These are phyloP conservation scores for Solanum clarkiae DNA, from an alignment of 257 asterid genomes.

Conservation along the genomic window DNA sequence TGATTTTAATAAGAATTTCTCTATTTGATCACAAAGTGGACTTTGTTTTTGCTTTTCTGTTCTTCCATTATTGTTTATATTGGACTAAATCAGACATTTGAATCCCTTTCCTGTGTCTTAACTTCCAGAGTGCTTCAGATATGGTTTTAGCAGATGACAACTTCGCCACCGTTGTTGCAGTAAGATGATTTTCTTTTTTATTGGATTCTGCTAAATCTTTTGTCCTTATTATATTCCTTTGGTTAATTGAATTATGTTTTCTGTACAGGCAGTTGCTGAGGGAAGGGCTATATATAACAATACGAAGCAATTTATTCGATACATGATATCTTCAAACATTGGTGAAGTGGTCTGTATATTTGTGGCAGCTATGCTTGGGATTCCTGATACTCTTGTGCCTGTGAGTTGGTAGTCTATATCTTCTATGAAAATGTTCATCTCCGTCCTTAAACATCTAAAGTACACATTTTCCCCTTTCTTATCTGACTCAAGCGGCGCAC, in stretches of 20 bases:
- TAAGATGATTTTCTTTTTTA: slow-evolving; percentile 22
- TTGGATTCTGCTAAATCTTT: neutral
- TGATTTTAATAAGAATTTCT: neutral
- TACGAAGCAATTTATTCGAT: slow-evolving; percentile 95
- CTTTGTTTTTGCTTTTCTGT: neutral
- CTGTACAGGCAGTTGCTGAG: slow-evolving; percentile 92
- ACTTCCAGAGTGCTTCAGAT: slow-evolving; percentile 97
- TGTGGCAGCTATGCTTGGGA: slow-evolving; percentile 95
- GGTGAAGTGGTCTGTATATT: slow-evolving; percentile 99
- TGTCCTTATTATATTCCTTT: neutral
- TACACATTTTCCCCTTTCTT: neutral
- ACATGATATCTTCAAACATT: slow-evolving; percentile 95
- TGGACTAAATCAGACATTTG: neutral
- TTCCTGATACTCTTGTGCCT: slow-evolving; percentile 98
- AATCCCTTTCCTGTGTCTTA: slow-evolving; percentile 7
- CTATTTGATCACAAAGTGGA: neutral
- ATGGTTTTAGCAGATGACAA: slow-evolving; percentile 99
- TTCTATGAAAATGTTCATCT: neutral
- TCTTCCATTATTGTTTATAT: neutral
- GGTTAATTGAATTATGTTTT: neutral
- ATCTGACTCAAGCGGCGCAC: neutral
- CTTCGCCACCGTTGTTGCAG: slow-evolving; percentile 96
- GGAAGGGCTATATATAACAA: slow-evolving; percentile 97
- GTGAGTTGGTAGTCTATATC: slow-evolving; percentile 40
- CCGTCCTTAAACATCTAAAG: neutral